These are phyloP conservation scores for Limonium bicolor DNA, from an alignment of 148 eudicot genomes.

Conservation along the genomic window DNA sequence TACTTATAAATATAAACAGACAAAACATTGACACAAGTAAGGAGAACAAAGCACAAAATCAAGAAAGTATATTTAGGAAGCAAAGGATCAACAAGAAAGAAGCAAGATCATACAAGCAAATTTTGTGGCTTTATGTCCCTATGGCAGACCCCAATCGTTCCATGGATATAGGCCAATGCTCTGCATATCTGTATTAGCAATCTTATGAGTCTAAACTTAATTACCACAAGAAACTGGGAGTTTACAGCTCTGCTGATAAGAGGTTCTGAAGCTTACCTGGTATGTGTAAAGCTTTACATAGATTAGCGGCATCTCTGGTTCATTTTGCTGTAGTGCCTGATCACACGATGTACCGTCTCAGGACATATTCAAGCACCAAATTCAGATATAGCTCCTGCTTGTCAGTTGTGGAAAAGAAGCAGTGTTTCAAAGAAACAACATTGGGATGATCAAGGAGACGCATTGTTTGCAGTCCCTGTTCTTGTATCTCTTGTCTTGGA, in stretches of 20 bases:
- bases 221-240: neutral
- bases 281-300: constrained; percentile 7
- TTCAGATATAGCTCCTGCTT: constrained; percentile 6
- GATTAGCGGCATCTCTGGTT: constrained; percentile 5
- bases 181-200: constrained; percentile 4
- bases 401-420: constrained; percentile 6
- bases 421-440: constrained; percentile 8
- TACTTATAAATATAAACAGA: no score
- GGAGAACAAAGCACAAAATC: neutral
- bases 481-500: constrained; percentile 7
- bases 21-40: neutral
- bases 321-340: constrained; percentile 5
- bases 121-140: constrained; percentile 8
- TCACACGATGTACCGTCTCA: constrained; percentile 6
- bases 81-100: neutral
- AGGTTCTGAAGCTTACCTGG: neutral
- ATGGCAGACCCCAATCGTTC: constrained; percentile 5
- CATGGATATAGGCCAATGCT: constrained; percentile 7
- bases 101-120: constrained; percentile 1
- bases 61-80: no score
- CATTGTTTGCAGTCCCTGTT: constrained; percentile 6
- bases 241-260: no score
- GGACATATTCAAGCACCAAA: constrained; percentile 7
- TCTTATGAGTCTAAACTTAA: neutral
- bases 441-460: constrained; percentile 5